Evolutionary conservation across 169 alveolate genomes (phyloP), one percentile per base, ranked within the genome.

Genomic region (Cryptosporidium felis): DNA sequence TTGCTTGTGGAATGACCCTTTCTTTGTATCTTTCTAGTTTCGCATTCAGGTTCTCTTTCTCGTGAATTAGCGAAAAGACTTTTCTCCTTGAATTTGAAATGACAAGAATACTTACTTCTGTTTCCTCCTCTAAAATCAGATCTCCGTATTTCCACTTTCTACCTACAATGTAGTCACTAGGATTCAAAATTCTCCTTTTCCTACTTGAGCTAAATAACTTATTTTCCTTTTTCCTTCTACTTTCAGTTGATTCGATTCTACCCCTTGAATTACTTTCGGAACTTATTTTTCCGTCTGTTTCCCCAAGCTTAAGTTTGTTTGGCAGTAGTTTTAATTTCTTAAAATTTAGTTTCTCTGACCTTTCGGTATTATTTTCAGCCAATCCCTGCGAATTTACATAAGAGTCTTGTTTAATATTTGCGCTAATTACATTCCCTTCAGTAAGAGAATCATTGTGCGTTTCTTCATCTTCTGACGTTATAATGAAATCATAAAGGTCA

Each of bases 51-150:
- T 65, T 46, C 14, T 44, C 81, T 46, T 28, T 65, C 49, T 65
- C 81, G 34, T 65, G 81, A 23, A 65, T 65, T 8, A 65, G 26
- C 21, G 81, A 65, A 34, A 65, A 65, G 26, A 32, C 61, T 47
- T 65, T 65, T 65, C 59, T 49, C 46, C 61, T 65, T 18, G 81
- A 65, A 30, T 65, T 65, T 12, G 81, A 65, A 44, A 65, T 65
- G 5, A 65, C 34, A 23, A 65, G 61, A 36, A 65, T 28, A 3
- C 36, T 47, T 0, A 65, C 38, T 28, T 65, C 81, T 28, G 62
- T 47, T 46, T 46, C 36, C 36, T 45, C 59, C 36, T 46, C 81
- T 26, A 65, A 46, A n/a, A 28, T 28, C 44, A 65, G 26, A 47
- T 65, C 81, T 12, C 62, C 81, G 49, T 65, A 65, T 46, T 46